These are phyloP conservation scores for Narthecium ossifragum DNA, from an alignment of 106 monocot species.

Conservation along the genomic window DNA sequence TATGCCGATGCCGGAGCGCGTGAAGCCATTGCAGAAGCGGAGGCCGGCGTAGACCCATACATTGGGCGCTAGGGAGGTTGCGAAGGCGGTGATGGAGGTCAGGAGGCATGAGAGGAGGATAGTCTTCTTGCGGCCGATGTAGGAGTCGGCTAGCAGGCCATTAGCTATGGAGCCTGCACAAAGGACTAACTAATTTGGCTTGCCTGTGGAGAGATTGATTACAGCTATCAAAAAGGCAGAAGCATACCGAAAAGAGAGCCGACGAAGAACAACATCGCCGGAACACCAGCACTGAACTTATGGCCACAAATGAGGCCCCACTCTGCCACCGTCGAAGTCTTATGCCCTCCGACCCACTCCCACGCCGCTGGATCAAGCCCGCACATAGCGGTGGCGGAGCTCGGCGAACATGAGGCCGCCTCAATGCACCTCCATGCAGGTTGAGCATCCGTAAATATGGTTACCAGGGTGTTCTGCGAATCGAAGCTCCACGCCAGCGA, in stretches of 20 bases:
- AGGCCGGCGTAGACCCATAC: slow-evolving; percentile 61
- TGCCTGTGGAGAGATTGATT: background rate
- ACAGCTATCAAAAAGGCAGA: background rate
- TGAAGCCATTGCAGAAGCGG: slow-evolving; percentile 71
- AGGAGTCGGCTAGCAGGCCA: slow-evolving; percentile 53
- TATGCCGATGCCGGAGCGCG: slow-evolving; percentile 72
- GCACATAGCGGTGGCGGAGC: slow-evolving; percentile 21
- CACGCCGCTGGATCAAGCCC: slow-evolving; percentile 32
- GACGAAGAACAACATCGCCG: slow-evolving; percentile 77
- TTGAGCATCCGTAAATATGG: slow-evolving; percentile 73
- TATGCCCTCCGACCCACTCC: slow-evolving; percentile 70
- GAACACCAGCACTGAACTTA: slow-evolving; percentile 54
- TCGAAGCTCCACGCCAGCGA: slow-evolving; percentile 77
- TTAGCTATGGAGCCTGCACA: slow-evolving; percentile 39
- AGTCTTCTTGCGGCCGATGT: slow-evolving; percentile 64
- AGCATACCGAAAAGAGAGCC: slow-evolving; percentile 64
- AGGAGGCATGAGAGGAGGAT: slow-evolving; percentile 62
- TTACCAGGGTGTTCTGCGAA: slow-evolving; percentile 63
- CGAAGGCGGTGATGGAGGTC: slow-evolving; percentile 40
- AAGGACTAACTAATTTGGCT: background rate
- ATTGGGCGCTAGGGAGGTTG: slow-evolving; percentile 70
- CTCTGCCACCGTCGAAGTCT: slow-evolving; percentile 60
- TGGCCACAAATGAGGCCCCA: slow-evolving; percentile 63
- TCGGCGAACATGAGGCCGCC: background rate
- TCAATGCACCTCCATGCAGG: slow-evolving; percentile 55